Conservation (phyloP, 2,329 filamentous ascomycete genomes). For the Aspergillus fumigatiaffinis region DNA sequence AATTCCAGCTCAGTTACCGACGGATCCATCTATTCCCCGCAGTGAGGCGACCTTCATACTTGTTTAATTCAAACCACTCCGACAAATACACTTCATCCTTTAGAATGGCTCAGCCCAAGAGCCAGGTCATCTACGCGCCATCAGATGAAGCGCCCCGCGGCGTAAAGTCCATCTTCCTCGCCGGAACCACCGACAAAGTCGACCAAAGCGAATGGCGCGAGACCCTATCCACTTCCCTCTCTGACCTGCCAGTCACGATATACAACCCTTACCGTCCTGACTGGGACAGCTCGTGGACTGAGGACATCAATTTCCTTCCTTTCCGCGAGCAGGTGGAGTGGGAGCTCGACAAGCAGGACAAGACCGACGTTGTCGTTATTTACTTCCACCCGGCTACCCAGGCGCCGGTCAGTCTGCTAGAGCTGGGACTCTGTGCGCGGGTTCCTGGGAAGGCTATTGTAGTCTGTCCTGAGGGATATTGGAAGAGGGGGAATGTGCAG, state of each 20-base stretch:
- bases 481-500: constrained; percentile 12
- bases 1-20: too few species aligned
- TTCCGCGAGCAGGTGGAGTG: constrained; percentile 8
- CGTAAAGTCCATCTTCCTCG: constrained; percentile 3
- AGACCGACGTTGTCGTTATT: constrained; percentile 5
- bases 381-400: constrained; percentile 10
- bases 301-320: constrained; percentile 4
- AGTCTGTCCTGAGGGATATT: constrained; percentile 10
- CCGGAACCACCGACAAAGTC: constrained; percentile 2
- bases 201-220: constrained; percentile 5
- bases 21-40: too few species aligned
- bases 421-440: constrained; percentile 7
- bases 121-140: constrained; percentile 5
- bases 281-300: constrained; percentile 6
- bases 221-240: constrained; percentile 1
- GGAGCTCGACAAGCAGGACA: constrained; percentile 6
- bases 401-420: constrained; percentile 8
- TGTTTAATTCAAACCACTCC: neutral
- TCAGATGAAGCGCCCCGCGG: constrained; percentile 2
- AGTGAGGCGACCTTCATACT: neutral
- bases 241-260: neutral
- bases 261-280: constrained; percentile 5
- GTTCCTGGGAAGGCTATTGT: constrained; percentile 6
- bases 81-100: neutral
- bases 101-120: neutral